Evolutionary conservation across 2,329 filamentous ascomycete genomes (phyloP).

Genomic region (Davidsoniella eucalypti): DNA sequence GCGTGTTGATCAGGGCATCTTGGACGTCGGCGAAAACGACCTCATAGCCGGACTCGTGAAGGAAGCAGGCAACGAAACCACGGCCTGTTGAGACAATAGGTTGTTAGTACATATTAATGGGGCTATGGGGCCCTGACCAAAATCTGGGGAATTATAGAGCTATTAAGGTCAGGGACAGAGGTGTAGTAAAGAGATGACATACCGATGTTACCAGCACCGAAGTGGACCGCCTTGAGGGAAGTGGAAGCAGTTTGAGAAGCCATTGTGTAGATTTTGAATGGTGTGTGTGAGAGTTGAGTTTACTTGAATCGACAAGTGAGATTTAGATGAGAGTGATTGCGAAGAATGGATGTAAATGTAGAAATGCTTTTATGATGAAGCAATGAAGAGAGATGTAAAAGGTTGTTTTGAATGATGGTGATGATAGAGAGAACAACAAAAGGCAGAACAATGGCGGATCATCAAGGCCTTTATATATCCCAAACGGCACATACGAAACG

Average conservation of each 20-base stretch:
- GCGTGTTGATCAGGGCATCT: conserved; percentile 60
- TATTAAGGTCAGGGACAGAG: background rate
- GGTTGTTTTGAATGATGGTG: background rate
- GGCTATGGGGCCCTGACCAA: background rate
- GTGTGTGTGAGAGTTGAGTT: conserved; percentile 1
- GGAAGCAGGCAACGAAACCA: conserved; percentile 78
- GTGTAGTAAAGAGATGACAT: conserved; percentile 16
- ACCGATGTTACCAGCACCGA: conserved; percentile 75
- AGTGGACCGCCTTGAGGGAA: conserved; percentile 57
- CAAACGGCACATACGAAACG: background rate
- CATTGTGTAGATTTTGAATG: conserved; percentile 16
- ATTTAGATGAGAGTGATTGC: background rate
- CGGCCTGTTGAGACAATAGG: conserved; percentile 28
- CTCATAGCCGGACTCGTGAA: conserved; percentile 88
- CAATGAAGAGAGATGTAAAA: background rate
- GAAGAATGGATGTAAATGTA: background rate
- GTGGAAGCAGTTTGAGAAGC: conserved; percentile 18
- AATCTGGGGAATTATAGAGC: background rate
- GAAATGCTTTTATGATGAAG: conserved; percentile 12
- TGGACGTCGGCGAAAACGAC: conserved; percentile 94
- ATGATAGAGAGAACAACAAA: background rate
- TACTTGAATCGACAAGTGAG: background rate
- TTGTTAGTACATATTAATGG: conserved; percentile 4
- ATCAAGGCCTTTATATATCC: conserved; percentile 9
- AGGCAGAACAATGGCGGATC: background rate